Evolutionary conservation across 192 early-diverging fungal species (phyloP).

Genomic region (Entomortierella chlamydospora): DNA sequence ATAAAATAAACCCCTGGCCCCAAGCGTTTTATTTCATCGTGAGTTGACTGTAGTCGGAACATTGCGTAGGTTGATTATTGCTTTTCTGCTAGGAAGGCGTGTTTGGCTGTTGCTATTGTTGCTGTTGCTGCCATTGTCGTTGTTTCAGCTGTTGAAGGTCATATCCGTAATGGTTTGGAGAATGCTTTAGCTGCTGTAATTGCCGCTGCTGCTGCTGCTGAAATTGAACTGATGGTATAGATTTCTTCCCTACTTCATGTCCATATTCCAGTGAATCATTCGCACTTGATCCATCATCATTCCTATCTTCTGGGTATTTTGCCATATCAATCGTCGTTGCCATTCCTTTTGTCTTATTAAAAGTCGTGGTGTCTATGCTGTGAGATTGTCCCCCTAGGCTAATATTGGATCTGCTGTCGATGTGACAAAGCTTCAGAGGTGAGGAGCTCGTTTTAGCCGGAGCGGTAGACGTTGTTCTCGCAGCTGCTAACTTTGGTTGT

Average conservation of each 20-base stretch:
- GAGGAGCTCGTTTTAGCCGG: neutral
- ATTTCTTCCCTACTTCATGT: conserved; percentile 2
- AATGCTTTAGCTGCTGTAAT: conserved; percentile 3
- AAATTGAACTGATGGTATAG: neutral
- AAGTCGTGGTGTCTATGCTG: neutral
- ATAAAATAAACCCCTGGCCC: no score
- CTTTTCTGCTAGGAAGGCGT: no score
- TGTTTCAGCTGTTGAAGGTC: conserved; percentile 17
- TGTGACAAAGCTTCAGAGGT: conserved; percentile 6
- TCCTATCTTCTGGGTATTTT: conserved; percentile 7
- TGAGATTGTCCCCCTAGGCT: neutral
- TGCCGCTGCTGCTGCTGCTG: neutral
- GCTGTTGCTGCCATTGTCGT: neutral
- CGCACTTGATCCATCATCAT: conserved; percentile 11
- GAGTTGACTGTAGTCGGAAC: neutral
- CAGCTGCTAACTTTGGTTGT: neutral
- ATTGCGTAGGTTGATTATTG: neutral
- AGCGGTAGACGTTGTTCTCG: no score
- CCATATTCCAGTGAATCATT: neutral
- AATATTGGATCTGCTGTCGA: conserved; percentile 6
- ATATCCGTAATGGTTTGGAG: conserved; percentile 38
- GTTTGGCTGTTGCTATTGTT: neutral
- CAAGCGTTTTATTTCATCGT: no score
- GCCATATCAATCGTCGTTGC: conserved; percentile 19
- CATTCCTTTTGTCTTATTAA: neutral